Conservation (phyloP, 257 asterid genomes). For the Przewalskia tangutica region DNA sequence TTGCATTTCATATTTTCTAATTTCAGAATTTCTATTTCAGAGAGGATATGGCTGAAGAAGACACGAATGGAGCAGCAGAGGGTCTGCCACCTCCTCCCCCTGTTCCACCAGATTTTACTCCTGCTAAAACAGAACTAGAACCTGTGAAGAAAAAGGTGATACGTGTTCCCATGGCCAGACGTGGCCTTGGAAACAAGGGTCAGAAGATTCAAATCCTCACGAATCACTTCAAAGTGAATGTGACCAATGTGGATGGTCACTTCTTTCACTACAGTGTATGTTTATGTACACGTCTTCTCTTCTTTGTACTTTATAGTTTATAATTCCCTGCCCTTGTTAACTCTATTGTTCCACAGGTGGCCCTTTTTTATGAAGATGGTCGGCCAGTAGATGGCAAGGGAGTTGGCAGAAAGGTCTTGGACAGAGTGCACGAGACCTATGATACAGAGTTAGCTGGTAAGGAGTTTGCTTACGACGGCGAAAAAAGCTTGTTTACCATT, state of each 20-base stretch:
- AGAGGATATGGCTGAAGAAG: constrained; percentile 16
- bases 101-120: constrained; percentile 56
- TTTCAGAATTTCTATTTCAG: neutral
- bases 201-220: constrained; percentile 59
- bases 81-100: constrained; percentile 89
- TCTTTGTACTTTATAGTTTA: neutral
- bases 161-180: constrained; percentile 71
- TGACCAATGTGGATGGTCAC: constrained; percentile 54
- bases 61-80: constrained; percentile 38
- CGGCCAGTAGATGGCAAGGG: constrained; percentile 92
- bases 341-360: constrained; percentile 41
- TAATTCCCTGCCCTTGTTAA: neutral
- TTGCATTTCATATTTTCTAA: neutral
- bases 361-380: constrained; percentile 82
- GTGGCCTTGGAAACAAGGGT: constrained; percentile 66
- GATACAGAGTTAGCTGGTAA: constrained; percentile 65
- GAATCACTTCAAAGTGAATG: constrained; percentile 77
- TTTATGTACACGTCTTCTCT: neutral
- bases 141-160: constrained; percentile 34
- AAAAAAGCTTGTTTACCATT: constrained; percentile 73
- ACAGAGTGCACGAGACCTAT: constrained; percentile 66
- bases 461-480: constrained; percentile 84
- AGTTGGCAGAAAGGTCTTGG: constrained; percentile 74
- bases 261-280: constrained; percentile 92
- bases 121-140: constrained; percentile 35